Conservation (phyloP, 148 eudicot species). For the Fallopia convolvulus region DNA sequence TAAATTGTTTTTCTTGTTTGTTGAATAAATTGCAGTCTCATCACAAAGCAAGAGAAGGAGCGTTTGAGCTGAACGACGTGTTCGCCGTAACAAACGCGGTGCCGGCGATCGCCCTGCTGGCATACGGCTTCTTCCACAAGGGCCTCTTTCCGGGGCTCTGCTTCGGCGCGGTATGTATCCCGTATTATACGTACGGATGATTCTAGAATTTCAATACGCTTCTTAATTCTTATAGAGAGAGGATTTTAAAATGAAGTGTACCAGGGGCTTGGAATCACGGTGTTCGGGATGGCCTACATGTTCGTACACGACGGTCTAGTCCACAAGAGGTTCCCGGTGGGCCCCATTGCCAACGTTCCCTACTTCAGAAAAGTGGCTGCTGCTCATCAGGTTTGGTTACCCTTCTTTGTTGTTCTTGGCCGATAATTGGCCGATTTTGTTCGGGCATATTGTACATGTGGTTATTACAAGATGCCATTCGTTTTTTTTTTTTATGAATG, state of each 20-base stretch:
- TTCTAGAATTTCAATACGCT: not conserved
- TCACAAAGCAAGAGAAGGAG: conserved; percentile 89
- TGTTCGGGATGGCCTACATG: conserved; percentile 98
- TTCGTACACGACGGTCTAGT: conserved; percentile 98
- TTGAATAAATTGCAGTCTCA: conserved; percentile 52
- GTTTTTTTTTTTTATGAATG: too few species aligned
- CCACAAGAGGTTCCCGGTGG: conserved; percentile 88
- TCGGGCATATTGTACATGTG: too few species aligned
- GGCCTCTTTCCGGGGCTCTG: conserved; percentile 90
- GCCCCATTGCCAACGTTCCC: conserved; percentile 94
- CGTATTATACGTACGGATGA: not conserved
- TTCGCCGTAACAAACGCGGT: conserved; percentile 80
- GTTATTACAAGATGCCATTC: too few species aligned
- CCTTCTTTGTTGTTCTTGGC: too few species aligned
- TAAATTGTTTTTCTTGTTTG: not conserved
- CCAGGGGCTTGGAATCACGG: conserved; percentile 98
- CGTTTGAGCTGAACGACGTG: conserved; percentile 88
- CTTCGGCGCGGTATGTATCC: conserved; percentile 70
- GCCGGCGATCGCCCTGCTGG: conserved; percentile 82
- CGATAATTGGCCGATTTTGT: too few species aligned
- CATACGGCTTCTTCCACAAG: conserved; percentile 83
- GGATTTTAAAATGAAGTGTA: not conserved
- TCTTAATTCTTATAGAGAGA: too few species aligned
- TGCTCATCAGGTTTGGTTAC: conserved; percentile 60
- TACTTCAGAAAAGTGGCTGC: conserved; percentile 85